Evolutionary conservation across 176 grass and related monocot species (phyloP).

Genomic region (Guadua angustifolia): DNA sequence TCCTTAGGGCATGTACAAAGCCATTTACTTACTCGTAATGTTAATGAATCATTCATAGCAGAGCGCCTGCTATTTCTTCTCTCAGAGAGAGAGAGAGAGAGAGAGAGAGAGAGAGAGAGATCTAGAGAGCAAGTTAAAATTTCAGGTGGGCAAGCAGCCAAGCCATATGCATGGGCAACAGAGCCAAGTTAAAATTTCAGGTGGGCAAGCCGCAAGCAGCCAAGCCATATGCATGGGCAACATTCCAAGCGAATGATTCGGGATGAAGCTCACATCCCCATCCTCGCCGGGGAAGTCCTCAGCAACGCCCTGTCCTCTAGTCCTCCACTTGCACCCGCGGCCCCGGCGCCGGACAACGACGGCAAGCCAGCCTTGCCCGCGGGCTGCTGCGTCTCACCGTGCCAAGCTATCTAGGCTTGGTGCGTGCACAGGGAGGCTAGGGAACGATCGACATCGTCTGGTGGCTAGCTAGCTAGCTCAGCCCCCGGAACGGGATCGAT

Average conservation of each 20-base stretch:
- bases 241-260: constrained; percentile 1
- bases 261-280: constrained; percentile 30
- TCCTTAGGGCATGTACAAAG: no score
- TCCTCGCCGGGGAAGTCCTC: background rate
- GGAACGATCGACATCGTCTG: background rate
- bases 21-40: no score
- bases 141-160: constrained; percentile 11
- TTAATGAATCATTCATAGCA: no score
- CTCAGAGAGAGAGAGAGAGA: no score
- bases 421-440: constrained; percentile 21
- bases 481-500: background rate
- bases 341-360: constrained; percentile 17
- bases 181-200: background rate
- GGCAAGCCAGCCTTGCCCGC: background rate
- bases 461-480: background rate
- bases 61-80: no score
- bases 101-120: no score
- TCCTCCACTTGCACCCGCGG: background rate
- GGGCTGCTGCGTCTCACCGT: constrained; percentile 16
- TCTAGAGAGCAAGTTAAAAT: background rate
- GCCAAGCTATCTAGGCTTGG: background rate
- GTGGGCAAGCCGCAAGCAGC: constrained; percentile 19
- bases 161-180: background rate
- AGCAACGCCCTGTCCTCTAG: background rate
- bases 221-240: background rate